Evolutionary conservation across 192 early-diverging fungal species (phyloP).

Genomic region (Irineochytrium annulatum): DNA sequence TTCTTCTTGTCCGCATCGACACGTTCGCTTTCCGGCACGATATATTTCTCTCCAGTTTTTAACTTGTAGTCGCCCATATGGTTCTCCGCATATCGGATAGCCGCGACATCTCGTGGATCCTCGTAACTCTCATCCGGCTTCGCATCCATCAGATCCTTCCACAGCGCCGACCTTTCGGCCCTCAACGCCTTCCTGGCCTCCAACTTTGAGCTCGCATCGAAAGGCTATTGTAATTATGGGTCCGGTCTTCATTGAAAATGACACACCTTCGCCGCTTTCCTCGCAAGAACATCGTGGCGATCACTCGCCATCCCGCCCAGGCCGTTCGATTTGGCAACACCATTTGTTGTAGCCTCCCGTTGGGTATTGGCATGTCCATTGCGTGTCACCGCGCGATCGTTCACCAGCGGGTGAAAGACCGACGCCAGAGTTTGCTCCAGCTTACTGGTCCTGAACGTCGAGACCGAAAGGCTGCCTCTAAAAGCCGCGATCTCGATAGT

Average conservation of each 20-base stretch:
- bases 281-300: too few relatives aligned
- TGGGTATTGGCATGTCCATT: too few relatives aligned
- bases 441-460: conserved; percentile 50
- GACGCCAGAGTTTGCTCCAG: conserved; percentile 34
- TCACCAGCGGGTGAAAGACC: conserved; percentile 24
- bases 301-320: too few relatives aligned
- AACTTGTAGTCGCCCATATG: conserved; percentile 67
- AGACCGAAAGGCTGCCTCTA: conserved; percentile 25
- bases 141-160: conserved; percentile 54
- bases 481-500: conserved; percentile 42
- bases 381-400: conserved; percentile 11
- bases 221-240: too few relatives aligned
- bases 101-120: conserved; percentile 54
- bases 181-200: conserved; percentile 54
- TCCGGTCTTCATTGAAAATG: too few relatives aligned
- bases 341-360: too few relatives aligned
- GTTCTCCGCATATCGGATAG: conserved; percentile 52
- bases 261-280: too few relatives aligned
- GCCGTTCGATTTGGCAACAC: too few relatives aligned
- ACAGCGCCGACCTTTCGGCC: conserved; percentile 39
- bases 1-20: conserved; percentile 64
- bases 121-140: conserved; percentile 61
- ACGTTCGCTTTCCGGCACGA: conserved; percentile 62
- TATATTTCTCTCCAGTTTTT: conserved; percentile 62
- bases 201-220: conserved; percentile 47